phyloP scores from a whole-genome alignment of 2,329 filamentous ascomycete species.

The Cladosporium oxysporum region DNA sequence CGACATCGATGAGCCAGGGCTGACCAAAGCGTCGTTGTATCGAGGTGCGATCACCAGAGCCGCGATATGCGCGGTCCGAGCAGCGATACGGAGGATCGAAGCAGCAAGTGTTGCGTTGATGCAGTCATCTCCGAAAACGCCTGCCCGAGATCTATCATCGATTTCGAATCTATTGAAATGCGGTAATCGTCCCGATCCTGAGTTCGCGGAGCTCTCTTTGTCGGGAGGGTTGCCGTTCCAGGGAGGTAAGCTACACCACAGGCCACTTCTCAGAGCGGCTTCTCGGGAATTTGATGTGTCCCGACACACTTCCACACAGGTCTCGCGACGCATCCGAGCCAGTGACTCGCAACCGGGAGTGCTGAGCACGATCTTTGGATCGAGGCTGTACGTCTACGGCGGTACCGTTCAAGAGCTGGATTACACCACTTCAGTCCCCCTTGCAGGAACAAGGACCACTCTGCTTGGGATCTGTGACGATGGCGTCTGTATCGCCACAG shows the following conservation, averaged over 20 bases:
- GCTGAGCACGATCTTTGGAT: conserved; percentile 41
- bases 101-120: not conserved
- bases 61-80: conserved; percentile 41
- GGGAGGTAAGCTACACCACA: conserved; percentile 40
- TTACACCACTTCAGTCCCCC: conserved; percentile 18
- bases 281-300: conserved; percentile 42
- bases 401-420: conserved; percentile 40
- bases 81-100: conserved; percentile 42
- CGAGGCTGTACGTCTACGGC: conserved; percentile 44
- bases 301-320: conserved; percentile 39
- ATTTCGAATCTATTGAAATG: no score
- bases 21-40: conserved; percentile 47
- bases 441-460: conserved; percentile 30
- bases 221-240: conserved; percentile 40
- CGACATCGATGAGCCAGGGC: conserved; percentile 42
- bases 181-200: conserved; percentile 13
- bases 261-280: conserved; percentile 44
- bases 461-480: conserved; percentile 40
- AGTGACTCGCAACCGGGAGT: conserved; percentile 47
- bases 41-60: conserved; percentile 43
- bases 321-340: conserved; percentile 44
- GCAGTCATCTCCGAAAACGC: conserved; percentile 24
- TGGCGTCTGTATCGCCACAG: conserved; percentile 41
- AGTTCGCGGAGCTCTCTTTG: conserved; percentile 37
- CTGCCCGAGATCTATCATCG: conserved; percentile 27